Evolutionary conservation across 495 filamentous ascomycete species (phyloP), one percentile per base, ranked within the genome.

Genomic region (Neurospora discreta): DNA sequence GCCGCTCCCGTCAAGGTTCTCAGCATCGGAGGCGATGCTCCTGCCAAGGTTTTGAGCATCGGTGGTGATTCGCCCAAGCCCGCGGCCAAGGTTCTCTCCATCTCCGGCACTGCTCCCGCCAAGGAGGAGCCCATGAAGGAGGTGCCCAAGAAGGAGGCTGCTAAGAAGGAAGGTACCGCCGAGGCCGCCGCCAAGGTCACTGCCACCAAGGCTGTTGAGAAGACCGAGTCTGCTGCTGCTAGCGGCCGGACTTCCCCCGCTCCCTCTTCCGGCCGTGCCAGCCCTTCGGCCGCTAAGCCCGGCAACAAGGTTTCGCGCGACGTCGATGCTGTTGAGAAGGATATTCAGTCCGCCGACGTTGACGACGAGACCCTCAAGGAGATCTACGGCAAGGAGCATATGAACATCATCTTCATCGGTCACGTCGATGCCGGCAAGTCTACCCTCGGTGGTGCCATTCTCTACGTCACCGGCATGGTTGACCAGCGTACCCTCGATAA

Each of bases 401-500:
- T 99, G 73, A 99, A 99, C 80, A 88, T 98, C 68, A 97, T 99
- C 71, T 99, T 99, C 86, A 92, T 99, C 77, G 95, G 95, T 69
- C 95, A 98, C 85, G 95, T 98, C 72, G 95, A 99, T 82, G 94
- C 95, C 72, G 95, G 95, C 76, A 99, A 98, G 84, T 95, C 92
- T 20, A 98, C 95, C 3, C 87, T 99, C 9, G 95, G 96, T 77
- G 95, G 95, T 65, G 89, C 90, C 60, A 95, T 99, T 71, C 84
- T 98, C 4, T 97, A 95, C 78, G 89, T 87, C 71, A 98, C 95
- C 18, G 95, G 95, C 60, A 99, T 99, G 95, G 95, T 99, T 15
- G 96, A 99, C 78, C 94, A 99, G 82, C 89, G 95, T 76, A 99
- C 95, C 23, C 87, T 99, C 85, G 95, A 99, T 13, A 99, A 99